A percentile compares a stretch with the other conserved stretches of the same genome.
Conservation (phyloP, 371 early-diverging fungal genomes). For the Apophysomyces sp. region DNA sequence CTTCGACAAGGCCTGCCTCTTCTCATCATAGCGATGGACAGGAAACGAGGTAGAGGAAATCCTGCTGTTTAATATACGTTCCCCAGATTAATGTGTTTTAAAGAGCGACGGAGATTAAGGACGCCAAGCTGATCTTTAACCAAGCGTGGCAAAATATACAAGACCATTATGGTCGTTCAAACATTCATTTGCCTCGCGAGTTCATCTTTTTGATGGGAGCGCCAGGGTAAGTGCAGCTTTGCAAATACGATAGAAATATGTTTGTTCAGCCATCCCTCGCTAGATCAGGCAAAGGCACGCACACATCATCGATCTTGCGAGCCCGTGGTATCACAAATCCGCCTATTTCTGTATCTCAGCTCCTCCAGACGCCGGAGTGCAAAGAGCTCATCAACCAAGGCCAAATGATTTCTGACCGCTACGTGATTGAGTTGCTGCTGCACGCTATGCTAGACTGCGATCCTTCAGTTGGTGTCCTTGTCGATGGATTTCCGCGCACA, state of each 20-base stretch:
- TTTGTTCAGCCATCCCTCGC: background rate
- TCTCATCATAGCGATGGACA: background rate
- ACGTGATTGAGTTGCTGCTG: constrained; percentile 59
- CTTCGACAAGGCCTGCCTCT: background rate
- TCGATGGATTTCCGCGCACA: constrained; percentile 73
- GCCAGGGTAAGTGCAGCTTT: constrained; percentile 43
- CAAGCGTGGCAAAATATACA: constrained; percentile 72
- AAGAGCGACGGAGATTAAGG: constrained; percentile 59
- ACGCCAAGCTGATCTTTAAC: constrained; percentile 67
- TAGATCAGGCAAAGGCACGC: constrained; percentile 67
- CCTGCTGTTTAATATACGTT: background rate
- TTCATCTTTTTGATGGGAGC: constrained; percentile 76
- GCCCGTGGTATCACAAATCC: constrained; percentile 68
- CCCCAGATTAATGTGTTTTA: background rate
- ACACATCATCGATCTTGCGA: constrained; percentile 63
- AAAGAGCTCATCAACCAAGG: constrained; percentile 67
- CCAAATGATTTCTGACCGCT: constrained; percentile 65
- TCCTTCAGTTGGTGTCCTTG: constrained; percentile 60
- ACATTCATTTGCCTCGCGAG: constrained; percentile 63
- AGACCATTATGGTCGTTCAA: constrained; percentile 57
- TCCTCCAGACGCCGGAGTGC: constrained; percentile 63
- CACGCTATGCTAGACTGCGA: constrained; percentile 63
- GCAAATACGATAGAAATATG: background rate
- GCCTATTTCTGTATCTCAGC: constrained; percentile 63
- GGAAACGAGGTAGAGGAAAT: background rate